phyloP scores from a whole-genome alignment of 73 alveolate species.

The Paramecium bursaria region DNA sequence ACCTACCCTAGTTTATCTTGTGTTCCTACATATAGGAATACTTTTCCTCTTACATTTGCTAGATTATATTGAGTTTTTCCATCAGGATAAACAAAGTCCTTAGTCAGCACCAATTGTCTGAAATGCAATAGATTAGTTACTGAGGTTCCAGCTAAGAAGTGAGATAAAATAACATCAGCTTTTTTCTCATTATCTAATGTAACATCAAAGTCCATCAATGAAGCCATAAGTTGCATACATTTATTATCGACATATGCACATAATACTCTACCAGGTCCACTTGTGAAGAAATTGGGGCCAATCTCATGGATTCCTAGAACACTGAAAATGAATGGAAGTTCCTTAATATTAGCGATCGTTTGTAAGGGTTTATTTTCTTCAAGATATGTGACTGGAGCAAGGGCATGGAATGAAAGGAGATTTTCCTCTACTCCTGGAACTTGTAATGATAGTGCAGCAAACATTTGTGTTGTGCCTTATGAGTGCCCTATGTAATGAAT shows the following conservation, averaged over 20 bases:
- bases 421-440: conserved; percentile 72
- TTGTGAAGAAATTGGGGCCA: conserved; percentile 65
- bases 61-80: conserved; percentile 61
- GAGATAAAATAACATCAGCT: conserved; percentile 63
- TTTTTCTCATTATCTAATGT: conserved; percentile 53
- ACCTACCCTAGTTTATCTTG: conserved; percentile 72
- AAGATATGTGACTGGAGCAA: conserved; percentile 76
- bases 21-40: conserved; percentile 69
- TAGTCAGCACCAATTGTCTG: conserved; percentile 52
- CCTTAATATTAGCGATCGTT: conserved; percentile 40
- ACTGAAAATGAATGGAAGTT: neutral
- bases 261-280: conserved; percentile 42
- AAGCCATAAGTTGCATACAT: neutral
- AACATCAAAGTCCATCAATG: conserved; percentile 15
- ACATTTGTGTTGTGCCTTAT: conserved; percentile 87
- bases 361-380: conserved; percentile 28
- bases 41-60: conserved; percentile 58
- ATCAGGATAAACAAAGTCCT: conserved; percentile 66
- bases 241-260: neutral
- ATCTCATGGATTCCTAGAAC: conserved; percentile 26
- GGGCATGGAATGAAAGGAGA: conserved; percentile 73
- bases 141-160: conserved; percentile 68
- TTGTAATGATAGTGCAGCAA: conserved; percentile 77
- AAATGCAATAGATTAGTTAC: conserved; percentile 63
- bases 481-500: conserved; percentile 92